These are phyloP conservation scores for Volvox carteri DNA, from an alignment of 163 green algal genomes.

Conservation along the genomic window DNA sequence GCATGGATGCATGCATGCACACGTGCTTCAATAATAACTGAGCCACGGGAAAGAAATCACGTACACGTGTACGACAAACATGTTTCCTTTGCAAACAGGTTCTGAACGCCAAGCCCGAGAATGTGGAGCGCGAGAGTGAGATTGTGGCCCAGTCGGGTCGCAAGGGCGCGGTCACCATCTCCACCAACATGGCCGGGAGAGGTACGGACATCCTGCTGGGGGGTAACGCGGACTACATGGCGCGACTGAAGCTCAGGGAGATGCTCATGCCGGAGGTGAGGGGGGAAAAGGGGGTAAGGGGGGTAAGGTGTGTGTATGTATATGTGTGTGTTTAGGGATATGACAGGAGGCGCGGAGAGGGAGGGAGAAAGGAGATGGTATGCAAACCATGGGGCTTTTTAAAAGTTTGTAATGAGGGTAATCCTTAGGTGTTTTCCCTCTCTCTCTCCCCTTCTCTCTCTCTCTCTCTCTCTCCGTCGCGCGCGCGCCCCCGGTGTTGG, in stretches of 20 bases:
- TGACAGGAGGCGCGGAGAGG: no score
- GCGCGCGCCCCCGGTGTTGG: no score
- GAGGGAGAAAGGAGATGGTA: no score
- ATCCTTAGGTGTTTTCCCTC: no score
- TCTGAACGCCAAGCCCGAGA: constrained; percentile 99
- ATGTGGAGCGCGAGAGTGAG: constrained; percentile 98
- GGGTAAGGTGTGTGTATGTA: not conserved
- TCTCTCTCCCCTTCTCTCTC: not conserved
- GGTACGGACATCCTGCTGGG: constrained; percentile 99
- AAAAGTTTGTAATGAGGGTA: no score
- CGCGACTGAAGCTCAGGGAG: constrained; percentile 94
- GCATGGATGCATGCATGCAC: no score
- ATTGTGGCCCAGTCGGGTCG: constrained; percentile 97
- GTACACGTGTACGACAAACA: no score
- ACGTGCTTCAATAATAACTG: no score
- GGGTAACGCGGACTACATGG: constrained; percentile 95
- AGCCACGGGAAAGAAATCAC: no score
- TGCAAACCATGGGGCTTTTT: no score
- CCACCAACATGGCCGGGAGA: constrained; percentile 99
- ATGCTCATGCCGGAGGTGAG: constrained; percentile 93
- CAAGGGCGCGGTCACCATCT: constrained; percentile 94
- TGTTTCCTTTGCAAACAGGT: no score
- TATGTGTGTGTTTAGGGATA: not conserved
- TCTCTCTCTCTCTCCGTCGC: not conserved
- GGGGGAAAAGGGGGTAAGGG: constrained; percentile 51